These are phyloP conservation scores for Penicillium sp. DNA, from an alignment of 2,329 filamentous ascomycete genomes.

Conservation along the genomic window DNA sequence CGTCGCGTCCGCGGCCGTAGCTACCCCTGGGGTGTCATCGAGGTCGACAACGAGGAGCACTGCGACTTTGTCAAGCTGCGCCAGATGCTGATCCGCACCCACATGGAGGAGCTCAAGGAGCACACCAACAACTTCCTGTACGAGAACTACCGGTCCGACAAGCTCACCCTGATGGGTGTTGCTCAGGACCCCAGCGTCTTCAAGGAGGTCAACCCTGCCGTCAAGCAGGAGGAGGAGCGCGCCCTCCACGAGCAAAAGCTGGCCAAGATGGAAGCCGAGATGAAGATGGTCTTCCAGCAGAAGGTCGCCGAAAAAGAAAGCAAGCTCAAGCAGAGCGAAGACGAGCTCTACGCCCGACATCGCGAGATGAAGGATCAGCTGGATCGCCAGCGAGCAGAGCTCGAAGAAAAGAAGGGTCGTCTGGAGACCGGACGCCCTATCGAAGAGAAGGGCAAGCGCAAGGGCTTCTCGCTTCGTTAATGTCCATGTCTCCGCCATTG, in stretches of 20 bases:
- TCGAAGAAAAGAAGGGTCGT: slow-evolving; percentile 97
- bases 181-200: slow-evolving; percentile 98
- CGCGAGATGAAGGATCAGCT: slow-evolving; percentile 99
- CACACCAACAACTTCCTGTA: slow-evolving; percentile 99
- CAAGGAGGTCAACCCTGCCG: slow-evolving; percentile 99
- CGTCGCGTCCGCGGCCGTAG: slow-evolving; percentile 93
- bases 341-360: slow-evolving; percentile 96
- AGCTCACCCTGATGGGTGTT: slow-evolving; percentile 97
- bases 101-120: slow-evolving; percentile 99
- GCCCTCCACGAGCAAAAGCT: slow-evolving; percentile 98
- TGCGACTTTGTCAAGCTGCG: slow-evolving; percentile 99
- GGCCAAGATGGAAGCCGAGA: slow-evolving; percentile 99
- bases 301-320: slow-evolving; percentile 99
- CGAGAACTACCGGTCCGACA: slow-evolving; percentile 99
- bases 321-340: slow-evolving; percentile 98
- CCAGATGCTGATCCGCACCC: slow-evolving; percentile 99
- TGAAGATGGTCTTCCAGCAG: slow-evolving; percentile 99
- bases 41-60: slow-evolving; percentile 99
- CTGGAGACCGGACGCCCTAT: slow-evolving; percentile 93
- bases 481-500: background rate
- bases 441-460: slow-evolving; percentile 98
- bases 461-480: slow-evolving; percentile 98
- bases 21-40: slow-evolving; percentile 98
- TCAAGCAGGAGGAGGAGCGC: slow-evolving; percentile 99
- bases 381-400: slow-evolving; percentile 87